Evolutionary conservation across 2,329 filamentous ascomycete genomes (phyloP).

Genomic region (Trichoderma sp.): DNA sequence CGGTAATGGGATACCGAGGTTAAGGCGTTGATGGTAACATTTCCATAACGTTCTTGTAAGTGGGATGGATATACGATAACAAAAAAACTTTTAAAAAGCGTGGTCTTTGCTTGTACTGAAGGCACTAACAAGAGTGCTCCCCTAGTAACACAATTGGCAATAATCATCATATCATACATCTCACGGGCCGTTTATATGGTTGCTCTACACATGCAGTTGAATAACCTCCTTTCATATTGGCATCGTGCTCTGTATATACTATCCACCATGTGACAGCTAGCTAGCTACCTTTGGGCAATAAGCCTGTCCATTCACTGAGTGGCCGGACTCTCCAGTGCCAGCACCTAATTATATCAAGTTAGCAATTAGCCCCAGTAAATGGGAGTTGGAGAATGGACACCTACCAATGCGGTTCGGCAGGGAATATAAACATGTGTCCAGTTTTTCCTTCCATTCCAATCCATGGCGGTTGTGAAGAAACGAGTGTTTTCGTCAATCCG

Average conservation of each 20-base stretch:
- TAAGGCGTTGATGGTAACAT: neutral
- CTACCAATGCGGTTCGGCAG: slow-evolving; percentile 75
- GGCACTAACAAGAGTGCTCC: neutral
- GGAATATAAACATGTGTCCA: slow-evolving; percentile 92
- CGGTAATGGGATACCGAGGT: neutral
- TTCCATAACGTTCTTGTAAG: neutral
- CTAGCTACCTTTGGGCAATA: neutral
- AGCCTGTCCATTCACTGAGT: neutral
- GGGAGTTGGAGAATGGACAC: slow-evolving; percentile 24
- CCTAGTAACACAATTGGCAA: too few relatives aligned
- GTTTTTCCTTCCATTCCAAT: slow-evolving; percentile 87
- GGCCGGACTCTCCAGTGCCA: slow-evolving; percentile 11
- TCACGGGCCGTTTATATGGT: neutral
- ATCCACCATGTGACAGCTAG: neutral
- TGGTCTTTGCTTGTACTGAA: neutral
- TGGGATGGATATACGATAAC: neutral
- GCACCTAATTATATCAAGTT: neutral
- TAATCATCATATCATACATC: neutral
- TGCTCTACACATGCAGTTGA: neutral
- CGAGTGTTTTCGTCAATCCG: slow-evolving; percentile 75
- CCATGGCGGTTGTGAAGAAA: slow-evolving; percentile 88
- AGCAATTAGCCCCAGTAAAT: neutral
- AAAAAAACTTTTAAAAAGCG: neutral
- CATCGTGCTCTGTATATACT: neutral
- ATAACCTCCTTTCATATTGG: neutral